These are phyloP conservation scores for Annona cherimola DNA, from an alignment of 164 flowering plant genomes.

Conservation along the genomic window DNA sequence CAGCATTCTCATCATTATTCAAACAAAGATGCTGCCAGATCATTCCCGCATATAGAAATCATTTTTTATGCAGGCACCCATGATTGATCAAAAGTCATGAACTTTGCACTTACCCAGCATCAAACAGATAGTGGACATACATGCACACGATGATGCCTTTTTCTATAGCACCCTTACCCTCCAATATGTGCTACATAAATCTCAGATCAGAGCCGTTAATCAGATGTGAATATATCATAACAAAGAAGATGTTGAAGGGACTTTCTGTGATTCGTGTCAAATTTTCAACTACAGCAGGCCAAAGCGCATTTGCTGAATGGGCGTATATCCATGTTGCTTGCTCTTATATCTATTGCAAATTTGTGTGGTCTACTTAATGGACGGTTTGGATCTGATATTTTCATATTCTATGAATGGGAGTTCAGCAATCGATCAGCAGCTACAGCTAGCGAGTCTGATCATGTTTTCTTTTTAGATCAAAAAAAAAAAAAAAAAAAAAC, in stretches of 20 bases:
- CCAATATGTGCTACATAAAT: too few relatives aligned
- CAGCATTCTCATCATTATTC: constrained; percentile 24
- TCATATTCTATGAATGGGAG: neutral
- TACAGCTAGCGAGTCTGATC: neutral
- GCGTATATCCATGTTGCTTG: neutral
- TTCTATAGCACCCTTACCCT: too few relatives aligned
- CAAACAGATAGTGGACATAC: neutral
- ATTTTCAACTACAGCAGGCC: too few relatives aligned
- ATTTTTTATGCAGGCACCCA: constrained; percentile 26
- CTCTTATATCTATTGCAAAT: neutral
- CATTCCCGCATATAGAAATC: constrained; percentile 24
- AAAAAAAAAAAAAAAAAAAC: constrained; percentile 4
- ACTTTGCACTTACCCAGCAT: constrained; percentile 3
- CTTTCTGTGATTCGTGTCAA: too few relatives aligned
- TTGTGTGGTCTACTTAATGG: neutral
- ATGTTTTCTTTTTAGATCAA: neutral
- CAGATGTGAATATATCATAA: neutral
- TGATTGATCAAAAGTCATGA: constrained; percentile 34
- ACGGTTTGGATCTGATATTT: neutral
- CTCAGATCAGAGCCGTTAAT: neutral
- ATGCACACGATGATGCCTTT: neutral
- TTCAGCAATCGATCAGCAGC: neutral
- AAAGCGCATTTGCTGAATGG: neutral
- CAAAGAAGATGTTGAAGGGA: too few relatives aligned
- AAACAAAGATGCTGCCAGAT: constrained; percentile 59